Conservation (phyloP, 257 asterid species). For the Cruciata laevipes region DNA sequence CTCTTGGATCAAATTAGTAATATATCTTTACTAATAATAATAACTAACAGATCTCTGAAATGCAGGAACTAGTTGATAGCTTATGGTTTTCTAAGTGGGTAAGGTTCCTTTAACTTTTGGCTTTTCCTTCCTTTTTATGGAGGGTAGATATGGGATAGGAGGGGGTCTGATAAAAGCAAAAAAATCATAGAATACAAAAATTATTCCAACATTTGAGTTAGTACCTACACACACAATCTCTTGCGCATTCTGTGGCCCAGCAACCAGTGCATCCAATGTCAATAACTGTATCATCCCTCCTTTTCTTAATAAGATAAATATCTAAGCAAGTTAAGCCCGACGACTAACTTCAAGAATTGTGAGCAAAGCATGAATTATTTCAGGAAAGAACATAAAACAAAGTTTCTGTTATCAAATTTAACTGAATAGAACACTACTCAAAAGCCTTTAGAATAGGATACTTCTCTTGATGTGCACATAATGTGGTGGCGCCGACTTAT, state of each 20-base stretch:
- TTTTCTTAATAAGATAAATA: slow-evolving; percentile 68
- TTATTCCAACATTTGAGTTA: not conserved
- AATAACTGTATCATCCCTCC: slow-evolving; percentile 43
- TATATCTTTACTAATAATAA: not conserved
- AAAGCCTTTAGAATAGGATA: slow-evolving; percentile 47
- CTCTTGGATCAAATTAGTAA: not conserved
- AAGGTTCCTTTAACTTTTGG: not conserved
- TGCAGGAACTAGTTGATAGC: not conserved
- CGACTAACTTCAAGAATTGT: not conserved
- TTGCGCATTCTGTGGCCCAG: slow-evolving; percentile 53
- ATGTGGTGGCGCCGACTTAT: slow-evolving; percentile 53
- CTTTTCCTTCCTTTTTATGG: not conserved
- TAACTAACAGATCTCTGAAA: not conserved
- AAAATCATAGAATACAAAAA: not conserved
- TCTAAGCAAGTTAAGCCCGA: slow-evolving; percentile 59
- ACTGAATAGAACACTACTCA: slow-evolving; percentile 11
- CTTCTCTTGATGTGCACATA: slow-evolving; percentile 74
- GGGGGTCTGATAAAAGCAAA: not conserved
- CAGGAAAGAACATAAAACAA: not conserved
- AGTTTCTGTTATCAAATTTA: not conserved
- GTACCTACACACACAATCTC: slow-evolving; percentile 87
- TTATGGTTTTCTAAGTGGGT: not conserved
- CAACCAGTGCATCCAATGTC: slow-evolving; percentile 85
- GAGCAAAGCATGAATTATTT: not conserved
- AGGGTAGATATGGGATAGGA: not conserved